A percentile compares a stretch with the other conserved stretches of the same genome.
phyloP scores from a whole-genome alignment of 1,284 basidiomycete genomes.

The Ceratobasidium sp. region DNA sequence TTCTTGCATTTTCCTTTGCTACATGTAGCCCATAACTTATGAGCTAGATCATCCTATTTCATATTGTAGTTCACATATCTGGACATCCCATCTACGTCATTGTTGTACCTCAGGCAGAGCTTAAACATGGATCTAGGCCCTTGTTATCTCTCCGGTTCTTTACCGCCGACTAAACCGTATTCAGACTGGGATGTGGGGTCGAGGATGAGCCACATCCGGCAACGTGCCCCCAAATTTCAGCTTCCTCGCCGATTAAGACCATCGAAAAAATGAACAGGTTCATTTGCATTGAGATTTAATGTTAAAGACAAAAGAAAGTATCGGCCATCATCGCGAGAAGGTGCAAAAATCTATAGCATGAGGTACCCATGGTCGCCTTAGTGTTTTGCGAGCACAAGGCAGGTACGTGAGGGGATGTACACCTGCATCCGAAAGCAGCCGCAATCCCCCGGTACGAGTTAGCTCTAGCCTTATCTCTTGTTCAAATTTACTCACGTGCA shows the following conservation, averaged over 20 bases:
- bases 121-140: constrained; percentile 24
- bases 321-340: constrained; percentile 14
- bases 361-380: constrained; percentile 13
- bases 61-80: constrained; percentile 39
- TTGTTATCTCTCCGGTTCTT: constrained; percentile 13
- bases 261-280: constrained; percentile 8
- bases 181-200: constrained; percentile 17
- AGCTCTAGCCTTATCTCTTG: constrained; percentile 16
- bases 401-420: constrained; percentile 41
- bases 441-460: background rate
- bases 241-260: constrained; percentile 8
- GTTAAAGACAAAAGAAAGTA: constrained; percentile 17
- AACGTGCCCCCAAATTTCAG: constrained; percentile 28
- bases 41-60: constrained; percentile 39
- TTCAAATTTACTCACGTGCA: constrained; percentile 67
- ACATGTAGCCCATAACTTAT: constrained; percentile 44
- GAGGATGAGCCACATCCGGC: background rate
- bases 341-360: constrained; percentile 4
- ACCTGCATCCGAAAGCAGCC: background rate
- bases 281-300: constrained; percentile 28
- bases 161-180: constrained; percentile 3
- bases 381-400: constrained; percentile 35
- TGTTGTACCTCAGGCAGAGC: constrained; percentile 23
- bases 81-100: constrained; percentile 39
- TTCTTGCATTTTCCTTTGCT: constrained; percentile 6